Conservation (phyloP, 2,329 filamentous ascomycete species). For the Xylaria sp. region DNA sequence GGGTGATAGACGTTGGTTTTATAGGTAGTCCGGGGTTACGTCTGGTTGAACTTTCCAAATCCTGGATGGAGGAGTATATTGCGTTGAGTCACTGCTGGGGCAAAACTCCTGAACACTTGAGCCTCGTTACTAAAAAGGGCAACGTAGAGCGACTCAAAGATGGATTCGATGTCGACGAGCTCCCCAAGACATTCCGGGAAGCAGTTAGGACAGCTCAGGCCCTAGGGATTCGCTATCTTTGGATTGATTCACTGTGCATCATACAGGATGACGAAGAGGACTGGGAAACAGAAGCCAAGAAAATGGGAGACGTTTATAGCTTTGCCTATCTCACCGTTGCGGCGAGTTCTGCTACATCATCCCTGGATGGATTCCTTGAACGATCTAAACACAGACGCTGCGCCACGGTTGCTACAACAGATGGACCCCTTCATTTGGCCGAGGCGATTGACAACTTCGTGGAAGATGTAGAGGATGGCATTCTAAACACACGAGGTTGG, state of each 20-base stretch:
- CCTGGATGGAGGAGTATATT: neutral
- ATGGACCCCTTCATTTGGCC: neutral
- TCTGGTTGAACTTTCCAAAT: neutral
- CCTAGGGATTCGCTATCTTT: slow-evolving; percentile 1
- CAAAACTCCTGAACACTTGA: neutral
- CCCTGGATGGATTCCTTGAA: neutral
- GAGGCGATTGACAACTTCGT: slow-evolving; percentile 11
- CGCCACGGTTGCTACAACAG: neutral
- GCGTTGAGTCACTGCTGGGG: slow-evolving; percentile 24
- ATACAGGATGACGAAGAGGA: slow-evolving; percentile 4
- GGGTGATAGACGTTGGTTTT: slow-evolving; percentile 15
- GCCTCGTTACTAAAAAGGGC: neutral
- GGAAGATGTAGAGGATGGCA: neutral
- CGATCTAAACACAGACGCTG: neutral
- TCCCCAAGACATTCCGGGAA: slow-evolving; percentile 14
- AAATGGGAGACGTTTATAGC: slow-evolving; percentile 18
- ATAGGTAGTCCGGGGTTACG: neutral
- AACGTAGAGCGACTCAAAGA: neutral
- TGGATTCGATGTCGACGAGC: neutral
- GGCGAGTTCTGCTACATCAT: slow-evolving; percentile 10
- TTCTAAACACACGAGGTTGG: slow-evolving; percentile 10
- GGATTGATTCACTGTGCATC: neutral
- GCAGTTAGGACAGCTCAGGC: neutral
- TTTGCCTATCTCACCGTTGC: slow-evolving; percentile 8
- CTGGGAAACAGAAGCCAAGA: slow-evolving; percentile 7